Percentiles rank a stretch among this genome's conserved stretches.
phyloP scores from a whole-genome alignment of 2,329 filamentous ascomycete genomes.

The Trichoderma oligosporum region DNA sequence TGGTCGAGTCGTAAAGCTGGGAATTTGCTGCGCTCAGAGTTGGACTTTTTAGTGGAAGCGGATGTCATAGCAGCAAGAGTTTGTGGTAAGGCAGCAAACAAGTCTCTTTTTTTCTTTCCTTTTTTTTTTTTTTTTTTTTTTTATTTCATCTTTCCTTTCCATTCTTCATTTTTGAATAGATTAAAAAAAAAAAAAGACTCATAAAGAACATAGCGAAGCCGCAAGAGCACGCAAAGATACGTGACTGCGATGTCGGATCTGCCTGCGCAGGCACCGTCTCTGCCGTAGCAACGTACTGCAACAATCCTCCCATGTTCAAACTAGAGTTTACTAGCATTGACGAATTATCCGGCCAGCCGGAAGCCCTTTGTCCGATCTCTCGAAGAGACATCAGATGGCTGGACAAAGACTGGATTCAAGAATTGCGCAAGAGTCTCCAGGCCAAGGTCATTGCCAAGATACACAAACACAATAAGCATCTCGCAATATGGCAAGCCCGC shows the following conservation, averaged over 20 bases:
- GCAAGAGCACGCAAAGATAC: constrained; percentile 9
- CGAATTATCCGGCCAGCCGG: constrained; percentile 21
- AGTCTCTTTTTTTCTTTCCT: neutral
- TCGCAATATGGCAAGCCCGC: constrained; percentile 32
- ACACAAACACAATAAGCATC: constrained; percentile 32
- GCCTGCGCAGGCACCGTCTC: constrained; percentile 25
- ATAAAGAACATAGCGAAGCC: neutral
- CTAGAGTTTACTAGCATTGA: constrained; percentile 29
- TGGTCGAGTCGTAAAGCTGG: constrained; percentile 25
- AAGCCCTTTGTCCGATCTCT: constrained; percentile 28
- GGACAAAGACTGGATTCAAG: constrained; percentile 23
- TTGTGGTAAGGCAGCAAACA: constrained; percentile 27
- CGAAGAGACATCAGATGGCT: constrained; percentile 30
- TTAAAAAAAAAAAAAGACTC: neutral
- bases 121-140: no score
- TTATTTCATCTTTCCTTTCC: no score
- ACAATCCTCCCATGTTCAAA: constrained; percentile 28
- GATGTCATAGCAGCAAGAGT: constrained; percentile 28
- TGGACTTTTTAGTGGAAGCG: constrained; percentile 32
- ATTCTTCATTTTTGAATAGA: neutral
- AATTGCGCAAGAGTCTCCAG: constrained; percentile 25
- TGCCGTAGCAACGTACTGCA: constrained; percentile 28
- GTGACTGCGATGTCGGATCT: constrained; percentile 21
- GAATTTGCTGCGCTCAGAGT: constrained; percentile 23
- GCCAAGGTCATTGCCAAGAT: constrained; percentile 27